Base-by-base conservation (phyloP, 495 filamentous ascomycete genomes). In the Trichoderma asperelloides region DNA sequence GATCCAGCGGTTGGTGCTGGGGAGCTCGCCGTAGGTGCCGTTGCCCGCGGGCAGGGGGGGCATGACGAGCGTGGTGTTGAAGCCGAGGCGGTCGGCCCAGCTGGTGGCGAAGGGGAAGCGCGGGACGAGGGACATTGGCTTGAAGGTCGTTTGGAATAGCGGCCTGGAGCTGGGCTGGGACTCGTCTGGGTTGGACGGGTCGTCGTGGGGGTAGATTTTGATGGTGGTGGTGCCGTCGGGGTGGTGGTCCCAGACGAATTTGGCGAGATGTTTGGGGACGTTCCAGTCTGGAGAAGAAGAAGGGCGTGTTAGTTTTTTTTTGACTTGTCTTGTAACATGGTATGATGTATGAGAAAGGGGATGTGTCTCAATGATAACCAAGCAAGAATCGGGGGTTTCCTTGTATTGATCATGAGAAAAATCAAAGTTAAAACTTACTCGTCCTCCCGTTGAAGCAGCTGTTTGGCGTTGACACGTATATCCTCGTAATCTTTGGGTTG, bases 251-350 rank as follows among this genome's bases (percentile, higher is more conserved):
- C 81, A 86, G 25, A 73, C 71, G 71, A 85, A 84, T 43, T 75
- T 75, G 27, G 82, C 83, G 18, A 85, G 75, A 70, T 84, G 82
- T 70, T 84, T 84, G 12, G 82, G 81, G 49, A 83, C 79, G 71
- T 83, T 84, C 81, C 81, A 84, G 66, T 81, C 80, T 76, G 68
- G 6, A 12, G 41, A 5, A 11, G 2, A 13, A 12, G 41, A 5
- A 11, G 2, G 6, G 11, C 1, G 30, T 21, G 39, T 65, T 41
- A 65, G 63, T 18, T 65, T 9, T 25, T 2, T 12, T 15, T 11
- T 4, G 12, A 16, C 11, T 63, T 63, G 6, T 45, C 18, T 13
- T 3, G 30, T 33, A 43, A 16, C 11, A 43, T 13, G 23, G 9
- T n/a, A n/a, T n/a, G n/a, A n/a, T n/a, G n/a, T n/a, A n/a, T n/a